phyloP scores from a whole-genome alignment of 768 basidiomycete genomes.

The Boletus pseudopeckii region DNA sequence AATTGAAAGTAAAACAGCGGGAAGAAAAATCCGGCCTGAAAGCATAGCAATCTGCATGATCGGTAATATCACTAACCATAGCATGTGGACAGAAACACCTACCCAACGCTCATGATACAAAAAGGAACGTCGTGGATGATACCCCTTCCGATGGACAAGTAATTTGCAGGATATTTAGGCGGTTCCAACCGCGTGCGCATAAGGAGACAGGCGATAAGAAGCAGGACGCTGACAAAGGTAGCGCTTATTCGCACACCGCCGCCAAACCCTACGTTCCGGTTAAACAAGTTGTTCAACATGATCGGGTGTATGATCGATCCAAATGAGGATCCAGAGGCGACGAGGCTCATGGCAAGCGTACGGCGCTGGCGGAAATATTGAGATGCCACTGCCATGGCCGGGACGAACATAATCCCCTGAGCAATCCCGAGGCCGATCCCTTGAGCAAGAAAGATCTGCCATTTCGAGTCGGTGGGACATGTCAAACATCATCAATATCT shows the following conservation, averaged over 20 bases:
- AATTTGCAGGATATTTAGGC: conserved; percentile 13
- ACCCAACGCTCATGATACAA: conserved; percentile 21
- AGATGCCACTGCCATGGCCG: no score
- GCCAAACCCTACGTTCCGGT: conserved; percentile 11
- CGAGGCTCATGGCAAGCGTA: conserved; percentile 44
- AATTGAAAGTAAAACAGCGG: conserved; percentile 59
- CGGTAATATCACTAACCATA: background rate
- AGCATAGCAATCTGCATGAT: conserved; percentile 17
- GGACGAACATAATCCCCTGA: no score
- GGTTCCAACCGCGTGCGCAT: conserved; percentile 41
- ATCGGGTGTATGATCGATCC: conserved; percentile 25
- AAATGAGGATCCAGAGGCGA: conserved; percentile 36
- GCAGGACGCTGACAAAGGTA: conserved; percentile 36
- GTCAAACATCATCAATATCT: background rate
- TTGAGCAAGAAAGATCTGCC: no score
- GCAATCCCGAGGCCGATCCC: no score
- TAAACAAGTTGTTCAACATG: conserved; percentile 31
- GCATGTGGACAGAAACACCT: conserved; percentile 1
- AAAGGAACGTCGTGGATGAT: conserved; percentile 16
- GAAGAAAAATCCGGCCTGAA: conserved; percentile 41
- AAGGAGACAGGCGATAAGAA: conserved; percentile 32
- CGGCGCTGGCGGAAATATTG: conserved; percentile 35
- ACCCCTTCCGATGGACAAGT: conserved; percentile 14
- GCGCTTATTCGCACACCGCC: conserved; percentile 52
- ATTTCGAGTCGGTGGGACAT: no score